phyloP scores from a whole-genome alignment of 768 basidiomycete species.

The Tylopilus plumbeoviolaceoides region DNA sequence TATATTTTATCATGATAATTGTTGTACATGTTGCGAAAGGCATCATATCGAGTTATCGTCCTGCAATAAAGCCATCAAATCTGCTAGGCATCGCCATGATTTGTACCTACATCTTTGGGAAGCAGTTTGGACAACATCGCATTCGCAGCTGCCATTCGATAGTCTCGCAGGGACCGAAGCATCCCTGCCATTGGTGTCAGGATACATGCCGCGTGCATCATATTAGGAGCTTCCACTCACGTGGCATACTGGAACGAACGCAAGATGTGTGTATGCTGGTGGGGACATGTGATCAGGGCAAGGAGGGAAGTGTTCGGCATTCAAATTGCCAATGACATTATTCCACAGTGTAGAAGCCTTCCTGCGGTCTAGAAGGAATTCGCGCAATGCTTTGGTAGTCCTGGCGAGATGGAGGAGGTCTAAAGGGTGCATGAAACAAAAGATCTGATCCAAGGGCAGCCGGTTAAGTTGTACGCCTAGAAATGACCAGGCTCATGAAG shows the following conservation, averaged over 20 bases:
- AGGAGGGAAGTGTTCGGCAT: conserved; percentile 20
- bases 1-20: no score
- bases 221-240: conserved; percentile 15
- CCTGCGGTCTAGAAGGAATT: conserved; percentile 22
- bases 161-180: conserved; percentile 9
- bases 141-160: conserved; percentile 14
- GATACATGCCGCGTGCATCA: background rate
- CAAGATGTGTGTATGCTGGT: conserved; percentile 29
- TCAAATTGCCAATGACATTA: conserved; percentile 15
- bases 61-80: no score
- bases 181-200: conserved; percentile 2
- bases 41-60: no score
- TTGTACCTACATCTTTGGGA: conserved; percentile 8
- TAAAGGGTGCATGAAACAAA: conserved; percentile 28
- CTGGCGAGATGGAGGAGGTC: conserved; percentile 33
- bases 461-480: background rate
- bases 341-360: conserved; percentile 25
- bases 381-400: conserved; percentile 28
- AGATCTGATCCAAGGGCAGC: conserved; percentile 7
- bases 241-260: conserved; percentile 29
- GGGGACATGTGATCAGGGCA: conserved; percentile 26
- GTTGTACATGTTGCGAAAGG: no score
- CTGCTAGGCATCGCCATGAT: background rate
- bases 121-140: conserved; percentile 7
- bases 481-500: background rate